These are phyloP conservation scores for Phaeosphaeria sp. DNA, from an alignment of 2,329 filamentous ascomycete genomes.

Conservation along the genomic window DNA sequence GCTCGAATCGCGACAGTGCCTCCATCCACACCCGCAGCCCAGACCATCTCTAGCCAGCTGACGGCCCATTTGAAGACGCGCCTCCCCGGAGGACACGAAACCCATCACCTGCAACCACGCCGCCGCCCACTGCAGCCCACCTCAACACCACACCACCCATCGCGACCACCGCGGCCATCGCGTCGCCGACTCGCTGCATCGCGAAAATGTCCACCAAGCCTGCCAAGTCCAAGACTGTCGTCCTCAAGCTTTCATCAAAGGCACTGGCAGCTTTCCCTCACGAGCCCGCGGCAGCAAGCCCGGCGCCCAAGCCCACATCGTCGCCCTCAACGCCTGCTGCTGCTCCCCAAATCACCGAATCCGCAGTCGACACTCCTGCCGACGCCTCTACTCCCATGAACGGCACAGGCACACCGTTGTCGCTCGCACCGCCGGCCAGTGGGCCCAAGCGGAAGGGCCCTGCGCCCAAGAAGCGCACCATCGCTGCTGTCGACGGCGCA, in stretches of 20 bases:
- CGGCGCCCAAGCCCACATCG: slow-evolving; percentile 48
- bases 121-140: slow-evolving; percentile 16
- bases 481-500: slow-evolving; percentile 61
- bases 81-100: background rate
- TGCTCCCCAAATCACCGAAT: slow-evolving; percentile 42
- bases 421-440: slow-evolving; percentile 54
- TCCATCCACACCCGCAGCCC: background rate
- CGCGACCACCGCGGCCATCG: slow-evolving; percentile 24
- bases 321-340: slow-evolving; percentile 44
- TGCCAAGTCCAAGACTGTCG: slow-evolving; percentile 41
- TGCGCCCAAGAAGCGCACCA: slow-evolving; percentile 68
- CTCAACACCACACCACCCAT: slow-evolving; percentile 18
- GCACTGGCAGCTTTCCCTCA: slow-evolving; percentile 40
- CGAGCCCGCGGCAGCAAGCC: slow-evolving; percentile 27
- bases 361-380: slow-evolving; percentile 48
- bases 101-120: background rate
- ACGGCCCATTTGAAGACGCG: background rate
- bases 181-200: slow-evolving; percentile 26
- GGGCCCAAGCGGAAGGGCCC: slow-evolving; percentile 78
- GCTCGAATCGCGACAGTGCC: background rate
- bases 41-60: background rate
- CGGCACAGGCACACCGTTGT: slow-evolving; percentile 44
- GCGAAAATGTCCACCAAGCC: slow-evolving; percentile 45
- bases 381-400: slow-evolving; percentile 49
- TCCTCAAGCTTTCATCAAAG: slow-evolving; percentile 42